Evolutionary conservation across 148 eudicot species (phyloP), one percentile per base, ranked within the genome.

Genomic region (Fagopyrum homotropicum): DNA sequence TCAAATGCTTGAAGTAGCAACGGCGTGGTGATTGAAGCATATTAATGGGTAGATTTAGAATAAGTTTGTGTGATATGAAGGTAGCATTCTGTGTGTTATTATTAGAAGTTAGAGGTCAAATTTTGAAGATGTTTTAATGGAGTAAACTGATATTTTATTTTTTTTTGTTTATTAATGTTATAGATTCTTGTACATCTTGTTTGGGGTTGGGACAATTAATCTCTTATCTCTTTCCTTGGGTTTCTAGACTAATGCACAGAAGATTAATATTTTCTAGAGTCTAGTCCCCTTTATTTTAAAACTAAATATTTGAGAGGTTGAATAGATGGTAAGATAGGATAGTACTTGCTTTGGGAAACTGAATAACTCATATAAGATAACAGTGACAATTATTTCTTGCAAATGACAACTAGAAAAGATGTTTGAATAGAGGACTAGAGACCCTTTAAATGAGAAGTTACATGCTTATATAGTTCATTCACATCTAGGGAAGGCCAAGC

Each of bases 261-360:
- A 66, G n/a, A 66, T 66, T 66, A 15, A 1, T 40, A 43, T 66
- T 40, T 40, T 66, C 22, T 12, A 40, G 17, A 66, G 17, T 43
- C 47, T 35, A 66, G 71, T 35, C 71, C 71, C 47, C 71, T 66
- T 14, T 14, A 35, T 40, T 46, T 64, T 7, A 7, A 64, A 40
- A 35, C 46, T 4, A 5, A 40, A 64, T 64, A n/a, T 64, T 64
- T 64, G 12, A 11, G 70, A 12, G 46, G 14, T 49, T 8, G 9
- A 12, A 8, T 1, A 15, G 46, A 11, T 45, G 70, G 8, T 59
- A 59, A 22, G 17, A 59, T 59, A 19, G 40, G 40, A 59, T 55
- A n/a, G 29, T 61, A 61, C 44, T 61, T 61, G 44, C 12, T 61
- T 61, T 61, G 35, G 69, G 59, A 55, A 55, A 55, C 59, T 55